Base-by-base conservation (phyloP, 2,329 filamentous ascomycete species). In the Teratosphaeria gauchensis region DNA sequence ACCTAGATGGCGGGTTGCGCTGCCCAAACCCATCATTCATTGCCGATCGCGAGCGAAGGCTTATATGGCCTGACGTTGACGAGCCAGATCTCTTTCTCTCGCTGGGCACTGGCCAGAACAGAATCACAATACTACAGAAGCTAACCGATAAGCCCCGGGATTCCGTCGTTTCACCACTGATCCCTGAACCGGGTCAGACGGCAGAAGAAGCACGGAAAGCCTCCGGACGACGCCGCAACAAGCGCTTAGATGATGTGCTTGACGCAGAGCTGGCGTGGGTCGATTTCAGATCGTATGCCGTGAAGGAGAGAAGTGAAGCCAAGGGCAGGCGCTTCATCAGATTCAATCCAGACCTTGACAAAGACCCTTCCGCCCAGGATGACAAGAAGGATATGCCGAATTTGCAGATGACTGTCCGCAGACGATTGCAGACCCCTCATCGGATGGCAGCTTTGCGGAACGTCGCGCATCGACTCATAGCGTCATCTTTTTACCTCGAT, bases 1-100 rank as follows among this genome's bases (percentile, higher is more conserved):
- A 81, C 60, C 68, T 78, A 0, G 80, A 82, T 58, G 79, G 79
- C 2, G 78, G 74, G 1, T 68, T 81, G 0, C 74, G 76, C 11
- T 76, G 78, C 67, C 78, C 79, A 60, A 82, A 82, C 51, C 80
- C 80, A 2, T 75, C 80, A 24, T 68, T 71, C 5, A 73, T 82
- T 60, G 80, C 81, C 2, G 76, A 82, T 55, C 68, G 74, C 53
- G 80, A 81, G 52, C 61, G 69, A 28, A 66, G 63, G 19, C 63
- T 72, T 3, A 68, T 73, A 19, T 72, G 71, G 71, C 70, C 71
- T 14, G 69, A 71, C 46, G 59, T 62, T 2, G 64, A 54, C 14
- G 66, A 71, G 33, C 71, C 71, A 8, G 71, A 73, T 54, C 61
- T 73, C 53, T 71, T 73, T 54, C 56, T 73, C 1, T 72, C 70